Evolutionary conservation across 345 rosid genomes (phyloP).

Genomic region (Anastatica hierochuntica): DNA sequence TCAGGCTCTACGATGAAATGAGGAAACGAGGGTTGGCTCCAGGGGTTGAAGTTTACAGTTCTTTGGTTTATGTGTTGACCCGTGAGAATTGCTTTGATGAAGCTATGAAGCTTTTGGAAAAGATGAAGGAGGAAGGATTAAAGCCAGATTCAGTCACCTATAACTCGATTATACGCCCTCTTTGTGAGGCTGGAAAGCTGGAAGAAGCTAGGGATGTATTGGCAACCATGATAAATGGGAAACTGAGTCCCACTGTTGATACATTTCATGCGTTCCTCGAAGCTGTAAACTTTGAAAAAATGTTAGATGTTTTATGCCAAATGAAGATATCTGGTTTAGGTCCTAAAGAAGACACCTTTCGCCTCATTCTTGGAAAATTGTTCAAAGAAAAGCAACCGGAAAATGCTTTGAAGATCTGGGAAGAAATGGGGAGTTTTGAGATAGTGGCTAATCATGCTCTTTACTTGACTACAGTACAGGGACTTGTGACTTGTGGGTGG

Average conservation of each 20-base stretch:
- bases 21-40: constrained; percentile 66
- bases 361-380: constrained; percentile 43
- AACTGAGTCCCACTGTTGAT: constrained; percentile 43
- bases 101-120: constrained; percentile 54
- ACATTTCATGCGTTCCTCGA: constrained; percentile 74
- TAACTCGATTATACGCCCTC: constrained; percentile 60
- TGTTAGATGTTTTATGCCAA: constrained; percentile 38
- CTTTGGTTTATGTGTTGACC: constrained; percentile 62
- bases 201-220: constrained; percentile 54
- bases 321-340: constrained; percentile 57
- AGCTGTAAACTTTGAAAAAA: constrained; percentile 37
- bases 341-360: constrained; percentile 53
- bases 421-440: constrained; percentile 54
- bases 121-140: constrained; percentile 47
- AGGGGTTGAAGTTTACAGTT: constrained; percentile 55
- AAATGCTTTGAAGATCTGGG: constrained; percentile 62
- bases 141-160: constrained; percentile 61
- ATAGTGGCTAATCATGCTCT: constrained; percentile 33
- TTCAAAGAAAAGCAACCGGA: constrained; percentile 53
- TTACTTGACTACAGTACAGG: constrained; percentile 42
- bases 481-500: constrained; percentile 52
- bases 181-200: constrained; percentile 45
- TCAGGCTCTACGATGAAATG: constrained; percentile 81
- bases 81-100: constrained; percentile 55
- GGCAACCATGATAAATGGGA: constrained; percentile 46